These are phyloP conservation scores for Phytophthora hybrid DNA, from an alignment of 352 stramenopile genomes.

Conservation along the genomic window DNA sequence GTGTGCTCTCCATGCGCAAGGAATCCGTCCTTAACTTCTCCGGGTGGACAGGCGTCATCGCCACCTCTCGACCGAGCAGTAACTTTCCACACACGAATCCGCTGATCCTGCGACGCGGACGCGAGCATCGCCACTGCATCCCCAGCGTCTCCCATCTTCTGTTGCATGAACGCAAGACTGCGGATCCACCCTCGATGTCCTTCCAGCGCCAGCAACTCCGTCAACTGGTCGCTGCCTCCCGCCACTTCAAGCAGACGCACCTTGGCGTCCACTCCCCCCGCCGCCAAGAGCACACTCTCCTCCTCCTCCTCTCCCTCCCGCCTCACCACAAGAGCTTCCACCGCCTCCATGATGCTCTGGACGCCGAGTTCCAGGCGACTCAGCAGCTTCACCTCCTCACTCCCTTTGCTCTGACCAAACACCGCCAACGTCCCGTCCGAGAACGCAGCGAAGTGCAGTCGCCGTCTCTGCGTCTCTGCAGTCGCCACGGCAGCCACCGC, in stretches of 20 bases:
- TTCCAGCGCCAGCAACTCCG: constrained; percentile 52
- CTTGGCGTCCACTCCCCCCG: constrained; percentile 75
- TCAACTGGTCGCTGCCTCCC: constrained; percentile 12
- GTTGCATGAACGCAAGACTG: constrained; percentile 59
- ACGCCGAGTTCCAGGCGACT: constrained; percentile 43
- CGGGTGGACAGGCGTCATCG: neutral
- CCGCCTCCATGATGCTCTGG: constrained; percentile 63
- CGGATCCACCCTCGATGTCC: constrained; percentile 79
- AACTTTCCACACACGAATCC: constrained; percentile 77
- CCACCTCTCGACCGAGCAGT: constrained; percentile 11
- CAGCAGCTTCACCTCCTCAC: constrained; percentile 19
- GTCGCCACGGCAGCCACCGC: constrained; percentile 53
- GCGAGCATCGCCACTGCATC: constrained; percentile 45
- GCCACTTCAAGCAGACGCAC: constrained; percentile 71
- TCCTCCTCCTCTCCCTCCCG: neutral
- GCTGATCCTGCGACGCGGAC: constrained; percentile 76
- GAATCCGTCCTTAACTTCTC: constrained; percentile 44
- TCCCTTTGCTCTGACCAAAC: neutral
- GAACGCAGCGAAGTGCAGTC: constrained; percentile 54
- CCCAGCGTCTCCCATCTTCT: neutral
- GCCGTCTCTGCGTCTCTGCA: constrained; percentile 38
- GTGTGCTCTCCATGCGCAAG: constrained; percentile 29
- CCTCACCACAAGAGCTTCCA: constrained; percentile 37
- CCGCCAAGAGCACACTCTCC: constrained; percentile 58
- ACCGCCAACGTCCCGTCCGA: constrained; percentile 44